These are phyloP conservation scores for Colletotrichum australisinense DNA, from an alignment of 2,329 filamentous ascomycete species.

Conservation along the genomic window DNA sequence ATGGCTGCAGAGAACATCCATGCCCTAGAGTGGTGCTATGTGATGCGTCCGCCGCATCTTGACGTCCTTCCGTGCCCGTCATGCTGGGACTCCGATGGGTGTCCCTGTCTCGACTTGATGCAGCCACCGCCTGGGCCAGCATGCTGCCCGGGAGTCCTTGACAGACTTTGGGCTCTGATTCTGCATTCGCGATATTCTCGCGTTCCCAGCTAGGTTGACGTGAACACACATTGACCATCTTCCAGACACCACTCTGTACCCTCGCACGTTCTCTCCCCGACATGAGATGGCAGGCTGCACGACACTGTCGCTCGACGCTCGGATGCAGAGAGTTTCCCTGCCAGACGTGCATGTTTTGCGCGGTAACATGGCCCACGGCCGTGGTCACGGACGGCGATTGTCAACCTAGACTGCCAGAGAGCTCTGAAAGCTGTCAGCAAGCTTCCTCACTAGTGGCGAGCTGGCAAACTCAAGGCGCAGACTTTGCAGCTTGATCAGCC, in stretches of 20 bases:
- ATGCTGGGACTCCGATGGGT: conserved; percentile 17
- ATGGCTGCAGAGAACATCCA: neutral
- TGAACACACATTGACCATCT: no score
- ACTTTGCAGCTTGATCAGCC: neutral
- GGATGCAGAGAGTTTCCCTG: conserved; percentile 16
- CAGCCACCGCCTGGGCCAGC: conserved; percentile 3
- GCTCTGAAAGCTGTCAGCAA: conserved; percentile 15
- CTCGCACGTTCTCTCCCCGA: neutral
- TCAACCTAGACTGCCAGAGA: neutral
- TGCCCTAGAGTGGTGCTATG: conserved; percentile 1
- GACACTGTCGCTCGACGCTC: conserved; percentile 13
- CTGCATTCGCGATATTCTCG: neutral
- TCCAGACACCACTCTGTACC: neutral
- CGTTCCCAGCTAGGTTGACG: neutral
- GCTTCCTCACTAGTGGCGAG: conserved; percentile 6
- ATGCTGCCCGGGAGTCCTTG: conserved; percentile 14
- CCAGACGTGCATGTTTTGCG: conserved; percentile 21
- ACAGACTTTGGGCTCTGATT: neutral
- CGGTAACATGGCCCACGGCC: conserved; percentile 2
- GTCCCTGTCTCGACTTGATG: conserved; percentile 24
- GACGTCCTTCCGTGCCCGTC: conserved; percentile 13
- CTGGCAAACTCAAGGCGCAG: neutral
- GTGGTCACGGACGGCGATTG: neutral
- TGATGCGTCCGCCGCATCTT: conserved; percentile 6
- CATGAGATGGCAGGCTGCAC: conserved; percentile 24